phyloP scores from a whole-genome alignment of 257 asterid species.

The Plantago ovata region DNA sequence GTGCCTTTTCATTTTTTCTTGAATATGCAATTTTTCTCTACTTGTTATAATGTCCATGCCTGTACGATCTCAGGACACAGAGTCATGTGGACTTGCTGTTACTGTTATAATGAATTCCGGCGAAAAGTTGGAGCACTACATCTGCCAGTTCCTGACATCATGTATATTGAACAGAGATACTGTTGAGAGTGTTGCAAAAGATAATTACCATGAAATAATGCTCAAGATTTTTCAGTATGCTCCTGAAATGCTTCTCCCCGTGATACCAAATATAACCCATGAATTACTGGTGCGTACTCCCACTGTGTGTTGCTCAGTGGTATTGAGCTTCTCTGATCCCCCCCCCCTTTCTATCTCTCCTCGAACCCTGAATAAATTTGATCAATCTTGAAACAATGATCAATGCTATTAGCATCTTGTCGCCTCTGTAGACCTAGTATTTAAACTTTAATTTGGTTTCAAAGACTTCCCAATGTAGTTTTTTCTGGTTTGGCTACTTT shows the following conservation, averaged over 20 bases:
- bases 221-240: slow-evolving; percentile 58
- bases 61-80: slow-evolving; percentile 51
- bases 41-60: slow-evolving; percentile 14
- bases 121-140: slow-evolving; percentile 43
- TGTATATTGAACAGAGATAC: slow-evolving; percentile 70
- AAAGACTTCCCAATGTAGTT: slow-evolving; percentile 4
- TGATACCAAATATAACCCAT: slow-evolving; percentile 66
- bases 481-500: slow-evolving; percentile 23
- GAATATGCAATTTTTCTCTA: slow-evolving; percentile 4
- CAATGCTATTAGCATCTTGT: slow-evolving; percentile 9
- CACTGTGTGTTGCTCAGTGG: slow-evolving; percentile 23
- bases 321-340: too few relatives aligned
- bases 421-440: slow-evolving; percentile 1
- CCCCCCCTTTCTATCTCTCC: slow-evolving; percentile 1
- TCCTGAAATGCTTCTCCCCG: slow-evolving; percentile 71
- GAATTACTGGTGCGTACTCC: slow-evolving; percentile 67
- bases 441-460: slow-evolving; percentile 8
- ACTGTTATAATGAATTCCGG: slow-evolving; percentile 55
- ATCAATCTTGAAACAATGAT: slow-evolving; percentile 8
- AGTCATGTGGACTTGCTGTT: slow-evolving; percentile 58
- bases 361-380: slow-evolving; percentile 3
- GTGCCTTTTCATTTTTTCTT: too few relatives aligned
- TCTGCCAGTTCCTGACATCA: slow-evolving; percentile 61
- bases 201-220: slow-evolving; percentile 72
- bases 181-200: slow-evolving; percentile 61